Conservation (phyloP, 345 rosid genomes). For the Camelina sativa region DNA sequence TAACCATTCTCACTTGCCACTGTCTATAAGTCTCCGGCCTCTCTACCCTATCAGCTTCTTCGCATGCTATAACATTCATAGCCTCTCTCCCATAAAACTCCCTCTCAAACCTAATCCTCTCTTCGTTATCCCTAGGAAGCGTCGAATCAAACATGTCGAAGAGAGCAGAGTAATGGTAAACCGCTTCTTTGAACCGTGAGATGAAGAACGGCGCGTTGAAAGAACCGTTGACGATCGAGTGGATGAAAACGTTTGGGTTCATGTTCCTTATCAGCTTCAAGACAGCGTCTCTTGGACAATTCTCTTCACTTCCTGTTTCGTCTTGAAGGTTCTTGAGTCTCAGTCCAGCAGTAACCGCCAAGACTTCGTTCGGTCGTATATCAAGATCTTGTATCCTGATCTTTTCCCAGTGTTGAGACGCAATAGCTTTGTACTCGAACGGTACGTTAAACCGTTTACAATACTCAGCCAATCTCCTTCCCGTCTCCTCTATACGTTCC, state of each 20-base stretch:
- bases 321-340: slow-evolving; percentile 64
- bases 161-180: slow-evolving; percentile 65
- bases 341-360: slow-evolving; percentile 61
- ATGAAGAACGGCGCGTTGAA: slow-evolving; percentile 76
- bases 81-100: slow-evolving; percentile 70
- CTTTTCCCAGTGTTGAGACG: slow-evolving; percentile 68
- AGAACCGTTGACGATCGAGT: slow-evolving; percentile 55
- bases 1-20: slow-evolving; percentile 63
- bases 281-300: slow-evolving; percentile 63
- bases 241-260: slow-evolving; percentile 60
- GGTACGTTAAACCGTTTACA: slow-evolving; percentile 76
- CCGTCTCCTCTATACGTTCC: slow-evolving; percentile 71
- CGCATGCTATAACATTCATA: slow-evolving; percentile 74
- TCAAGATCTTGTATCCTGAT: slow-evolving; percentile 64
- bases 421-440: slow-evolving; percentile 70
- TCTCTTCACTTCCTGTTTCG: slow-evolving; percentile 55
- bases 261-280: slow-evolving; percentile 60
- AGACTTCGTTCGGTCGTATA: slow-evolving; percentile 53
- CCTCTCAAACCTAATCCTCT: slow-evolving; percentile 59
- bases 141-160: slow-evolving; percentile 71
- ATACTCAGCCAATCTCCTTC: slow-evolving; percentile 63
- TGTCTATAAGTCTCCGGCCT: slow-evolving; percentile 86
- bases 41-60: slow-evolving; percentile 68
- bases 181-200: slow-evolving; percentile 75
- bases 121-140: slow-evolving; percentile 51